phyloP scores from a whole-genome alignment of 139 green algal species.

The Chlamydomonas sp. region DNA sequence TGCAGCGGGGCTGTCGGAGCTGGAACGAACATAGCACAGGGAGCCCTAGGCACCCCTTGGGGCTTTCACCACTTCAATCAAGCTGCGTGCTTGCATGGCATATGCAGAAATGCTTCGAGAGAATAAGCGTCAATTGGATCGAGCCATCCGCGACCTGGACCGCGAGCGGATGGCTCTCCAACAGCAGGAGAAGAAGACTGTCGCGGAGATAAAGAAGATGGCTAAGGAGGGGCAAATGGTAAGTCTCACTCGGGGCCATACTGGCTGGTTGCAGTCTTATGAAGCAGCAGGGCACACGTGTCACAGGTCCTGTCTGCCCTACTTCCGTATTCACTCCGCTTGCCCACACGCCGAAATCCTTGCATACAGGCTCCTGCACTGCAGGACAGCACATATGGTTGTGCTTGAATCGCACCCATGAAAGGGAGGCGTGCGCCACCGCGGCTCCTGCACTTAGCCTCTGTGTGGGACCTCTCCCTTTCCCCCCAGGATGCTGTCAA shows the following conservation, averaged over 20 bases:
- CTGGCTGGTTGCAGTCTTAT: neutral
- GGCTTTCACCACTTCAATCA: too few species aligned
- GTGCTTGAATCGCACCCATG: too few species aligned
- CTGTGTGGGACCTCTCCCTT: neutral
- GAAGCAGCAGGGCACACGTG: too few species aligned
- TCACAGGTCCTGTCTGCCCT: neutral
- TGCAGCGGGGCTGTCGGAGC: constrained; percentile 21
- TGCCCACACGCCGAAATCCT: neutral
- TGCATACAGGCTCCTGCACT: neutral
- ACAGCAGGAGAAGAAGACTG: constrained; percentile 89
- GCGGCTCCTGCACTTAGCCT: neutral
- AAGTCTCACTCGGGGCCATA: neutral
- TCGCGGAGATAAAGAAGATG: constrained; percentile 98
- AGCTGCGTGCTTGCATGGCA: neutral
- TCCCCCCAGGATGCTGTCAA: constrained; percentile 91
- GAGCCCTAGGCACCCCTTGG: too few species aligned
- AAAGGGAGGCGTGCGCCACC: neutral
- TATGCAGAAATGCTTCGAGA: constrained; percentile 94
- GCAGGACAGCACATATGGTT: neutral
- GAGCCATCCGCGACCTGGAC: constrained; percentile 97
- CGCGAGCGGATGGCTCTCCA: constrained; percentile 73
- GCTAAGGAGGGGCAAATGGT: constrained; percentile 97
- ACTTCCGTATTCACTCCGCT: neutral
- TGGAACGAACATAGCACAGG: neutral
- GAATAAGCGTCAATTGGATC: constrained; percentile 98